Evolutionary conservation across 331 rosid species (phyloP), one percentile per base, ranked within the genome.

Genomic region (Rhamnella rubrinervis): DNA sequence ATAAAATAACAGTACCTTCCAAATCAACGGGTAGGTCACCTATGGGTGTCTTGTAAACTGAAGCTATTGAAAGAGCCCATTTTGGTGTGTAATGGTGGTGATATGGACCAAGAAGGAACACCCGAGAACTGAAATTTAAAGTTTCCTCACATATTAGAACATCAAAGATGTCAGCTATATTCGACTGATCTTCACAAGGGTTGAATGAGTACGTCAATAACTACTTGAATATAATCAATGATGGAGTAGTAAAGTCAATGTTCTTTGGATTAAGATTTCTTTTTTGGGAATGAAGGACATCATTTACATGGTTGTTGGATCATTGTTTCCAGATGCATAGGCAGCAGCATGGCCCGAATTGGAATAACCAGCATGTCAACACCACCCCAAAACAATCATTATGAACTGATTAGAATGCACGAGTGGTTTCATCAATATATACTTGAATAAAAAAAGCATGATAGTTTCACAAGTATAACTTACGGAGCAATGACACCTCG

Each of bases 341-440:
- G 99, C 99, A 37, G 99, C 99, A 50, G 99, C 96, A 57, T 86
- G 89, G 20, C 99, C 99, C 7, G 99, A 95, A 79, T 84, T 91
- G 17, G 97, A 91, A 84, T 89, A 95, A 61, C 99, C 99, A 37
- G 99, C 99, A 81, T 95, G 99, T 77, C 35, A 31, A 65, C 72
- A 68, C 65, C 70, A 65, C 12, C 19, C 11, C 49, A 49, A 65
- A 57, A 46, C 11, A 17, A 58, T 1, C 47, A 47, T 7, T 2
- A 23, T 14, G 14, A 46, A 67, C 17, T 5, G 23, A 14, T 37
- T 17, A 71, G 68, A 41, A 40, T 68, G 73, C 58, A 53, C 6
- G 11, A 53, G 20, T 18, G n/a, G 12, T 18, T 19, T 6, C 26
- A 18, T n/a, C 31, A 39, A 4, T 66, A 23, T n/a, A n/a, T n/a